These are phyloP conservation scores for Pyrenochaeta sp. DNA, from an alignment of 2,329 filamentous ascomycete species.

Conservation along the genomic window DNA sequence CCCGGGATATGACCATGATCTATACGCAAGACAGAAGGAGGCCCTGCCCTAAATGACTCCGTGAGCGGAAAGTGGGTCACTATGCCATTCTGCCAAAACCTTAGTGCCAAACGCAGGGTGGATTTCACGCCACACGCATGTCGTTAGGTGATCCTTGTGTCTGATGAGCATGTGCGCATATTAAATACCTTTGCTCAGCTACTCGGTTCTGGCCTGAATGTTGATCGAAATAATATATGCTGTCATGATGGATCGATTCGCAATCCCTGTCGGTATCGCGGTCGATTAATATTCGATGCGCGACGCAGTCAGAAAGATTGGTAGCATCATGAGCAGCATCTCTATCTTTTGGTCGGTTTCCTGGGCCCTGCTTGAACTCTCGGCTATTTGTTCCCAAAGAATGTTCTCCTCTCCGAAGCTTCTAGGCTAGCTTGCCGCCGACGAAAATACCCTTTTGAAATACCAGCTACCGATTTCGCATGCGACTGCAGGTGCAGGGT, in stretches of 20 bases:
- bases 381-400: too few relatives aligned
- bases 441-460: neutral
- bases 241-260: too few relatives aligned
- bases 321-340: too few relatives aligned
- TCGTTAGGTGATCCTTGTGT: neutral
- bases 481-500: neutral
- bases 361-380: too few relatives aligned
- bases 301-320: too few relatives aligned
- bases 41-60: conserved; percentile 8
- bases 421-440: neutral
- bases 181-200: neutral
- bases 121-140: conserved; percentile 5
- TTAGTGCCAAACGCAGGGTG: conserved; percentile 12
- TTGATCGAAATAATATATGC: neutral
- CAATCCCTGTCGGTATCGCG: too few relatives aligned
- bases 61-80: conserved; percentile 16
- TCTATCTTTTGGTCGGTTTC: too few relatives aligned
- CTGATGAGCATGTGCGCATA: neutral
- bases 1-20: conserved; percentile 7
- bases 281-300: too few relatives aligned
- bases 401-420: too few relatives aligned
- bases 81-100: conserved; percentile 4
- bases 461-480: neutral
- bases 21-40: conserved; percentile 14
- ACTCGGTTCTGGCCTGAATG: neutral